These are phyloP conservation scores for Malassezia vespertilionis DNA, from an alignment of 1,284 basidiomycete genomes.

Conservation along the genomic window DNA sequence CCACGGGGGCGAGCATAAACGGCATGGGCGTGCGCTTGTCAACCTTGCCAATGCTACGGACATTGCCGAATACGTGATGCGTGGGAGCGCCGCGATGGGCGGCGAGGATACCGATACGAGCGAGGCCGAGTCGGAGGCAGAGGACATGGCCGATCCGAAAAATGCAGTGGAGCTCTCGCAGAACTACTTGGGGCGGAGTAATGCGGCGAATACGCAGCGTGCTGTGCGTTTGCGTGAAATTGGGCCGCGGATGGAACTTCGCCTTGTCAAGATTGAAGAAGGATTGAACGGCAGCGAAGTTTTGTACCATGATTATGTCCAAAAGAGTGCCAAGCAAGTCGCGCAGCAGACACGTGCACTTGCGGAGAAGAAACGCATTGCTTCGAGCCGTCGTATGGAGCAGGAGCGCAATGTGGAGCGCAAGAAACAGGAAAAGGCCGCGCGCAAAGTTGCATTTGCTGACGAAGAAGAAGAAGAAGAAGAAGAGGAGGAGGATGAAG, in stretches of 20 bases:
- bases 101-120: conserved; percentile 56
- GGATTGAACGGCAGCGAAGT: conserved; percentile 54
- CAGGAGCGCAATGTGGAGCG: conserved; percentile 36
- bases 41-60: conserved; percentile 82
- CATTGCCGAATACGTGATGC: conserved; percentile 84
- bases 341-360: conserved; percentile 19
- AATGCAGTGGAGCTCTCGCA: conserved; percentile 65
- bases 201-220: conserved; percentile 75
- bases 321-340: conserved; percentile 21
- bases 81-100: conserved; percentile 59
- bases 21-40: conserved; percentile 50
- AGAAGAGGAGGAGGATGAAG: conserved; percentile 19
- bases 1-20: conserved; percentile 7
- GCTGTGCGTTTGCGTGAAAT: conserved; percentile 87
- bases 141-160: conserved; percentile 60
- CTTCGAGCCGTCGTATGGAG: conserved; percentile 23
- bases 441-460: conserved; percentile 14
- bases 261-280: conserved; percentile 84
- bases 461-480: conserved; percentile 16
- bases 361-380: conserved; percentile 21
- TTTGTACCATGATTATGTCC: conserved; percentile 42
- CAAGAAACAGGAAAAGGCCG: conserved; percentile 30
- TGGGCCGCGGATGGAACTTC: conserved; percentile 86
- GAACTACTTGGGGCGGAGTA: conserved; percentile 88
- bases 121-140: conserved; percentile 62